Evolutionary conservation across 306 rosid species (phyloP).

Genomic region (Cicer cuneatum): DNA sequence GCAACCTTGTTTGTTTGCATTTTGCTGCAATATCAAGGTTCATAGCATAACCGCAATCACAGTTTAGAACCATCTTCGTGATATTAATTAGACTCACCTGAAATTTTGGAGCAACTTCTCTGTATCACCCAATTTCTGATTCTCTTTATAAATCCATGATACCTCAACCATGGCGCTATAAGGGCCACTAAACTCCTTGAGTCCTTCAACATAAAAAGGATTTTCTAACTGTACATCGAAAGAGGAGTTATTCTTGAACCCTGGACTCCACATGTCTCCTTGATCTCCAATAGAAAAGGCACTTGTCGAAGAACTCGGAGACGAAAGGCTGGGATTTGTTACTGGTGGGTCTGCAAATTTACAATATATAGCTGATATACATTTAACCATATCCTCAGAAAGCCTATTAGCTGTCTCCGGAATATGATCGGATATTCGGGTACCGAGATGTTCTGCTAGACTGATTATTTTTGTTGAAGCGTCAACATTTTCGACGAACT

Average conservation of each 20-base stretch:
- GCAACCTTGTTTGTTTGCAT: too few species aligned
- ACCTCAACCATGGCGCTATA: conserved; percentile 96
- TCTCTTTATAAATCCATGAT: conserved; percentile 79
- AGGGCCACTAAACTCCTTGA: conserved; percentile 83
- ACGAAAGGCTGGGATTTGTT: conserved; percentile 69
- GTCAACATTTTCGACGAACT: conserved; percentile 63
- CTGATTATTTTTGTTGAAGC: conserved; percentile 73
- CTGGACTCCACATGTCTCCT: conserved; percentile 80
- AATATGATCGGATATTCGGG: conserved; percentile 71
- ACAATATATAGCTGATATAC: conserved; percentile 84
- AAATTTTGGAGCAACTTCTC: conserved; percentile 79
- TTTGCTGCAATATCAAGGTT: too few species aligned
- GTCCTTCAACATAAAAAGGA: conserved; percentile 88
- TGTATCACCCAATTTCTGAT: conserved; percentile 67
- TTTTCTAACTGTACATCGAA: conserved; percentile 78
- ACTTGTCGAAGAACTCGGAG: conserved; percentile 78
- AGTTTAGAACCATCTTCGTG: neutral
- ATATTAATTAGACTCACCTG: conserved; percentile 54
- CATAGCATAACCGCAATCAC: too few species aligned
- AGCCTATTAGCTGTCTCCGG: conserved; percentile 78
- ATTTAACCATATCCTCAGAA: conserved; percentile 91
- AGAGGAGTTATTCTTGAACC: conserved; percentile 64
- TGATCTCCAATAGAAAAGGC: conserved; percentile 76
- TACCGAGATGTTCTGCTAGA: conserved; percentile 88
- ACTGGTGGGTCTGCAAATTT: conserved; percentile 77